A percentile compares a stretch with the other conserved stretches of the same genome.
These are phyloP conservation scores for Penicillium soppii DNA, from an alignment of 495 filamentous ascomycete species.

Conservation along the genomic window DNA sequence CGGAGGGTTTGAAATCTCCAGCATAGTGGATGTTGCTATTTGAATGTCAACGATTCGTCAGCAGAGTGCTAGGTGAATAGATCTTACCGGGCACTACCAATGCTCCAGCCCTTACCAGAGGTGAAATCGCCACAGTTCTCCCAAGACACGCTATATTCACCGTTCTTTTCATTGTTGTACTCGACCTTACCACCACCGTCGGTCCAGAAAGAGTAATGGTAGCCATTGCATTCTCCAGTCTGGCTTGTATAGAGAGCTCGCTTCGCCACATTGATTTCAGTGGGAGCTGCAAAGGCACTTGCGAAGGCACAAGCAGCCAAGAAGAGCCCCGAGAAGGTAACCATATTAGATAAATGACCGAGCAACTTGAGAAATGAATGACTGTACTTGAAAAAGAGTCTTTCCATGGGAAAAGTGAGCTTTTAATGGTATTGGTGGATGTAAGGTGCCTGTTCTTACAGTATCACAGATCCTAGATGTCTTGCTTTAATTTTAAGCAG, in stretches of 20 bases:
- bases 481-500: too few relatives aligned
- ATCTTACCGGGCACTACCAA: constrained; percentile 45
- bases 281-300: constrained; percentile 41
- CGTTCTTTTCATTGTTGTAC: constrained; percentile 57
- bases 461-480: too few relatives aligned
- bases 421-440: too few relatives aligned
- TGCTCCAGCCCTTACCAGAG: constrained; percentile 62
- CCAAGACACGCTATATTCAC: constrained; percentile 57
- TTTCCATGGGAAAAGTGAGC: too few relatives aligned
- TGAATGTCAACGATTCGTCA: neutral
- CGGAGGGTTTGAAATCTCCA: constrained; percentile 54
- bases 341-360: too few relatives aligned
- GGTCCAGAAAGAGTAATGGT: constrained; percentile 65
- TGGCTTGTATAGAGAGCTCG: constrained; percentile 34
- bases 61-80: neutral
- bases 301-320: constrained; percentile 33
- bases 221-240: constrained; percentile 57
- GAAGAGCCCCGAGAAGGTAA: constrained; percentile 43
- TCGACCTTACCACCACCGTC: constrained; percentile 50
- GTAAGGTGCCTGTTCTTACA: too few relatives aligned
- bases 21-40: constrained; percentile 53
- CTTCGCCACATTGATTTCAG: constrained; percentile 31
- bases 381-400: too few relatives aligned
- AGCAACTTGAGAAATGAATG: too few relatives aligned
- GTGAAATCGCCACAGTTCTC: constrained; percentile 57